A percentile compares a stretch with the other conserved stretches of the same genome.
Conservation (phyloP, 1,284 basidiomycete species). For the Rhizoctonia solani region DNA sequence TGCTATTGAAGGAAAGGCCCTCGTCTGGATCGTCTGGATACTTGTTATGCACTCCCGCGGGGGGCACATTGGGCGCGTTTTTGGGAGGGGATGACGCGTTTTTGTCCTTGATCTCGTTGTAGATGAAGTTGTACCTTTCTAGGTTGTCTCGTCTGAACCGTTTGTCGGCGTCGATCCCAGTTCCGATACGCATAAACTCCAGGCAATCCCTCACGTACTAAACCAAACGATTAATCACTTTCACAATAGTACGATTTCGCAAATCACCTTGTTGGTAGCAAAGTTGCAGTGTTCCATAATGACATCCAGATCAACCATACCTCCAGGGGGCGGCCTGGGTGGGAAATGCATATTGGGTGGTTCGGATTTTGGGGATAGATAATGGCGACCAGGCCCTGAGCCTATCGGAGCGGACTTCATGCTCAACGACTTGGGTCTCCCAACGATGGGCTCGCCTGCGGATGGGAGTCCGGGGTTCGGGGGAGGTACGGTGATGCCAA, state of each 20-base stretch:
- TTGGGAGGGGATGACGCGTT: slow-evolving; percentile 46
- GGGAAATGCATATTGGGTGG: slow-evolving; percentile 71
- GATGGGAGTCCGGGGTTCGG: slow-evolving; percentile 73
- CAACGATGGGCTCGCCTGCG: slow-evolving; percentile 45
- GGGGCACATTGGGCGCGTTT: slow-evolving; percentile 4
- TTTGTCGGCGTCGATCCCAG: slow-evolving; percentile 63
- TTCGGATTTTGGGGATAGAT: slow-evolving; percentile 66
- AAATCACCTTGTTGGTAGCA: slow-evolving; percentile 69
- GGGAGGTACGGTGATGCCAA: slow-evolving; percentile 61
- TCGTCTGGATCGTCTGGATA: slow-evolving; percentile 37
- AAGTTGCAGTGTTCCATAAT: slow-evolving; percentile 91
- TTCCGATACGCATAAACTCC: slow-evolving; percentile 70
- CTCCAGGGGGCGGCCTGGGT: slow-evolving; percentile 78
- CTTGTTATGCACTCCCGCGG: slow-evolving; percentile 12
- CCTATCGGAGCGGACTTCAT: slow-evolving; percentile 53
- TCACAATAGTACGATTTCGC: slow-evolving; percentile 24
- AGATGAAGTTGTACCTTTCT: slow-evolving; percentile 68
- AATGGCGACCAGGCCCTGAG: slow-evolving; percentile 72
- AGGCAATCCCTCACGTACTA: slow-evolving; percentile 79
- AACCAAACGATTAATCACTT: slow-evolving; percentile 29
- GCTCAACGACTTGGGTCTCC: slow-evolving; percentile 30
- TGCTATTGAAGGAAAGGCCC: slow-evolving; percentile 36
- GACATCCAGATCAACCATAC: slow-evolving; percentile 82
- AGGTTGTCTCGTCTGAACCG: slow-evolving; percentile 62
- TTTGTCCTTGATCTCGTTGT: slow-evolving; percentile 55